A percentile compares a stretch with the other conserved stretches of the same genome.
Conservation (phyloP, 176 grass and related monocot genomes). For the Olyra latifolia region DNA sequence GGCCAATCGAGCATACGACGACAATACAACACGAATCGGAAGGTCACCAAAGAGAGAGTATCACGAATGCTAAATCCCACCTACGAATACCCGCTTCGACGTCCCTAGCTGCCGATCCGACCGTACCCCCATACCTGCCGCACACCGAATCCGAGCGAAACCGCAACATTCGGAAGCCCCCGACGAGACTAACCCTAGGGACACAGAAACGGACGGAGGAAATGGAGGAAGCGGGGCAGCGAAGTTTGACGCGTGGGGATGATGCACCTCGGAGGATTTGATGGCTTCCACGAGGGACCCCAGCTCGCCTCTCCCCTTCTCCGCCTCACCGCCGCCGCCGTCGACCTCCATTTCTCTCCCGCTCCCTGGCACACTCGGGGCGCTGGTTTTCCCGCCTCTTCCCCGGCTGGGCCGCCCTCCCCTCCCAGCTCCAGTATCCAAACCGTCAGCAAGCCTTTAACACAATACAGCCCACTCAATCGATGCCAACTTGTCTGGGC, state of each 20-base stretch:
- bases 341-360: slow-evolving; percentile 18
- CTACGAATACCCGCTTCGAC: neutral
- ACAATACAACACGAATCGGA: neutral
- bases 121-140: neutral
- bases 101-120: neutral
- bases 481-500: neutral
- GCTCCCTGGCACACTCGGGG: neutral
- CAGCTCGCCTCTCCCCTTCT: slow-evolving; percentile 31
- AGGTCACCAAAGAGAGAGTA: neutral
- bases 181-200: slow-evolving; percentile 26
- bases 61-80: neutral
- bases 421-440: too few species aligned
- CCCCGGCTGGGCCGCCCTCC: neutral
- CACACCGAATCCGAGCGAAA: neutral
- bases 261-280: slow-evolving; percentile 51
- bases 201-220: slow-evolving; percentile 16
- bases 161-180: neutral
- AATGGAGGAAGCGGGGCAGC: neutral
- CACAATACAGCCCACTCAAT: too few species aligned
- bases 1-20: neutral
- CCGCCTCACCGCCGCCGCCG: neutral
- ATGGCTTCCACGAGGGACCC: slow-evolving; percentile 47
- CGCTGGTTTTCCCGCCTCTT: slow-evolving; percentile 33
- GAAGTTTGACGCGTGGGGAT: neutral
- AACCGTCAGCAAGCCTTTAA: too few species aligned